Base-by-base conservation (phyloP, 257 asterid species). In the Lycium barbarum region DNA sequence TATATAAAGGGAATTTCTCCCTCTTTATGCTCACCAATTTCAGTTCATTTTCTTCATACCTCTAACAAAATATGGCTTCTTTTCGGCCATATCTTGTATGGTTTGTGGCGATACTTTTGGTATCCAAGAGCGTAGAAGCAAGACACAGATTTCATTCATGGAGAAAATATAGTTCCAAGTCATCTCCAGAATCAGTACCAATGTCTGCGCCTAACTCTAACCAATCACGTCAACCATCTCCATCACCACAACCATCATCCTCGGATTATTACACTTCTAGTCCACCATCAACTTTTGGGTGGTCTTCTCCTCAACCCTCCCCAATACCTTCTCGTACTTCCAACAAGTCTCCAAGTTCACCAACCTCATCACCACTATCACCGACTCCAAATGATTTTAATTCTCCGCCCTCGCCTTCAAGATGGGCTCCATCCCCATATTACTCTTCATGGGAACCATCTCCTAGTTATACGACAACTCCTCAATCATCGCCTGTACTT, bases 31-130 rank as follows among this genome's bases (percentile, higher is more conserved):
- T 49, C 59, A 20, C 58, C 54, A 38, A 35, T 6, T 84, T 38
- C 43, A 73, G 0, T 12, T 35, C 10, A 84, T n/a, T 33, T 73
- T 45, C 54, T 26, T 80, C 79, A 26, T 54, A 53, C 51, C 73
- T 53, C 84, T 83, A 0, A 38, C 55, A 54, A 65, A 83, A 85
- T 73, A 74, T 86, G 86, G 68, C 82, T 20, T 63, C 84, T 40
- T 55, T 67, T 83, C 78, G n/a, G 88, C 86, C 88, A 53, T 18
- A 45, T 55, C 20, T 86, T 2, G 54, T 57, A 9, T 54, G 79
- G 81, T 76, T 83, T 49, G 51, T 83, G 81, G 86, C 86, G 43
- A 3, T 83, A 38, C 84, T 82, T 40, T 78, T 83, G 53, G 20
- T 55, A 57, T 65, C 82, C 18, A 83, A 82, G 51, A 65, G 17